These are phyloP conservation scores for Ascochyta koolunga DNA, from an alignment of 2,329 filamentous ascomycete species.

Conservation along the genomic window DNA sequence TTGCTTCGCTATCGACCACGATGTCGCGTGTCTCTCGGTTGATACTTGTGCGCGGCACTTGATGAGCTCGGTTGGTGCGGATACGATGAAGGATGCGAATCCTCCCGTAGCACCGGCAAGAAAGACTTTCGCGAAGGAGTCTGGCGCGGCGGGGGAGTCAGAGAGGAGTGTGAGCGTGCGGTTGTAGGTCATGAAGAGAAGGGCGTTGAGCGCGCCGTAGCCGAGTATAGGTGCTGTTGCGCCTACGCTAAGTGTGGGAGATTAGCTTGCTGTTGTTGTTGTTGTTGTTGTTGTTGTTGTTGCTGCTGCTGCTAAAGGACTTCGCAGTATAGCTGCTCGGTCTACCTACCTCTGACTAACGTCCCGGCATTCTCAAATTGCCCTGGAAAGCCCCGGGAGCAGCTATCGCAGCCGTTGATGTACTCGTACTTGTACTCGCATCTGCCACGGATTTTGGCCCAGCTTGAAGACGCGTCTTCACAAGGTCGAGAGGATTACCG, in stretches of 20 bases:
- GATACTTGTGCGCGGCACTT: constrained; percentile 86
- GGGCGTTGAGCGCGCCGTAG: constrained; percentile 88
- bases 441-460: constrained; percentile 37
- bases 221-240: constrained; percentile 84
- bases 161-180: constrained; percentile 71
- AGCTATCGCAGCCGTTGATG: constrained; percentile 12
- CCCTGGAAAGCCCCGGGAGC: constrained; percentile 29
- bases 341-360: constrained; percentile 43
- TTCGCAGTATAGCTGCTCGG: no score
- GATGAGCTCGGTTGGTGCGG: constrained; percentile 86
- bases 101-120: constrained; percentile 81
- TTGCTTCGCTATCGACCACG: constrained; percentile 67
- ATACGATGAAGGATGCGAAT: constrained; percentile 83
- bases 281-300: no score
- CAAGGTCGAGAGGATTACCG: constrained; percentile 81
- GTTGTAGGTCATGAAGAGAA: constrained; percentile 91
- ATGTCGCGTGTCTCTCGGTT: constrained; percentile 50
- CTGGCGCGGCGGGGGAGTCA: constrained; percentile 28
- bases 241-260: constrained; percentile 55
- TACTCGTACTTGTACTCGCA: constrained; percentile 18
- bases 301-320: neutral
- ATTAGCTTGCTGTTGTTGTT: constrained; percentile 9
- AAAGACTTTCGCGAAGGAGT: constrained; percentile 72
- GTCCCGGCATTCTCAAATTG: constrained; percentile 48
- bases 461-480: constrained; percentile 84